A percentile compares a stretch with the other conserved stretches of the same genome.
Evolutionary conservation across 2,329 filamentous ascomycete species (phyloP).

Genomic region (Didymella lethalis): DNA sequence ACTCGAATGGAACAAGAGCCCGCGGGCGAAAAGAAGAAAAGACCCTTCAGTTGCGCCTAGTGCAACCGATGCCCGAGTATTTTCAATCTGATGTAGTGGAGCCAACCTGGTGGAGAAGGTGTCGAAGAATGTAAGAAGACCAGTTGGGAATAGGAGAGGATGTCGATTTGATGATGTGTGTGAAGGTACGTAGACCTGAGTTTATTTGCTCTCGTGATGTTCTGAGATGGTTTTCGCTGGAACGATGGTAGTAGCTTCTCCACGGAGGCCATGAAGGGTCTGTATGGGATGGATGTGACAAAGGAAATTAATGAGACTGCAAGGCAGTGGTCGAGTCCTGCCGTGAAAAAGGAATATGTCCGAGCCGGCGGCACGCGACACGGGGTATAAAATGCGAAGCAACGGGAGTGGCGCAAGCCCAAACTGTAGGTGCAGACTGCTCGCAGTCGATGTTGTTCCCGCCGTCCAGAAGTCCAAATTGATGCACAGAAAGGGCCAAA

Average conservation of each 20-base stretch:
- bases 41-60: slow-evolving; percentile 14
- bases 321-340: slow-evolving; percentile 40
- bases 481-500: slow-evolving; percentile 39
- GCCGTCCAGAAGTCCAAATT: slow-evolving; percentile 34
- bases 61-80: slow-evolving; percentile 13
- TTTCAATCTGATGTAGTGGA: slow-evolving; percentile 17
- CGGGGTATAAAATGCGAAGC: slow-evolving; percentile 45
- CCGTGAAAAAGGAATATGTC: slow-evolving; percentile 32
- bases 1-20: slow-evolving; percentile 23
- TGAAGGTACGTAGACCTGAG: slow-evolving; percentile 42
- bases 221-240: slow-evolving; percentile 39
- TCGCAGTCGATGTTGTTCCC: slow-evolving; percentile 30
- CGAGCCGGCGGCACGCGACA: slow-evolving; percentile 25
- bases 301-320: slow-evolving; percentile 46
- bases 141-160: slow-evolving; percentile 30
- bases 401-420: slow-evolving; percentile 33
- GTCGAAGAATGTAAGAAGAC: slow-evolving; percentile 29
- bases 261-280: slow-evolving; percentile 40
- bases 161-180: slow-evolving; percentile 31
- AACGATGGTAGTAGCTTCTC: slow-evolving; percentile 37
- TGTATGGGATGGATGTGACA: slow-evolving; percentile 46
- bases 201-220: slow-evolving; percentile 46
- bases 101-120: slow-evolving; percentile 33
- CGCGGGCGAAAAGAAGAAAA: slow-evolving; percentile 17
- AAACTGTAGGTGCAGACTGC: slow-evolving; percentile 29